Evolutionary conservation across 441 rosid genomes (phyloP), one percentile per base, ranked within the genome.

Genomic region (Omphalea diandra): DNA sequence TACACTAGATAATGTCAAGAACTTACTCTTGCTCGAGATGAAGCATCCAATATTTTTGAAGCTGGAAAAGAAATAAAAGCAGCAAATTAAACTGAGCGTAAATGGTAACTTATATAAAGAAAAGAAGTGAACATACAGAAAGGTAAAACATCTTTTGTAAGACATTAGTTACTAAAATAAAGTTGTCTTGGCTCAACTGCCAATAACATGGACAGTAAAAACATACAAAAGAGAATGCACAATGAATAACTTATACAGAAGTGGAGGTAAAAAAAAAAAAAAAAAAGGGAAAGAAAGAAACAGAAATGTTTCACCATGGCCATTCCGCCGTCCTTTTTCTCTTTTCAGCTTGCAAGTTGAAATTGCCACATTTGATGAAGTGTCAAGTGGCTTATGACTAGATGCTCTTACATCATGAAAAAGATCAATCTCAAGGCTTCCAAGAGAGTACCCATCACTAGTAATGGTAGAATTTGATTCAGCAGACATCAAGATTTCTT

Each of bases 341-440:
- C 72, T 65, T 63, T 40, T 63, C n/a, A 64, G 5, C 50, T 70
- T 76, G 54, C 50, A 53, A 52, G 54, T 67, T 22, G 77, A 75
- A 65, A 59, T 49, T 41, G 61, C 18, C 3, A 20, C 57, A 55
- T 74, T 33, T 31, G 79, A 67, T 63, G 81, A 72, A 57, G 64
- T 50, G 52, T 68, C 62, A 43, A 41, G 57, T 54, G 83, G 38
- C 32, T 66, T 68, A 7, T 15, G 54, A 61, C 68, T 33, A 56
- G 83, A 82, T 65, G 81, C 74, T 73, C 80, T 81, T 65, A 83
- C 31, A 70, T 81, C 86, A 64, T 80, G 79, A 71, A 87, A 86
- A 44, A 88, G 81, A 76, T 82, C 89, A 68, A 72, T 62, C 71
- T 90, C 94, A 52, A 88, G 87, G 76, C 82, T 81, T 31, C 81